Conservation (phyloP, 805 yeast genomes). For the Nakazawaea ishiwadae region DNA sequence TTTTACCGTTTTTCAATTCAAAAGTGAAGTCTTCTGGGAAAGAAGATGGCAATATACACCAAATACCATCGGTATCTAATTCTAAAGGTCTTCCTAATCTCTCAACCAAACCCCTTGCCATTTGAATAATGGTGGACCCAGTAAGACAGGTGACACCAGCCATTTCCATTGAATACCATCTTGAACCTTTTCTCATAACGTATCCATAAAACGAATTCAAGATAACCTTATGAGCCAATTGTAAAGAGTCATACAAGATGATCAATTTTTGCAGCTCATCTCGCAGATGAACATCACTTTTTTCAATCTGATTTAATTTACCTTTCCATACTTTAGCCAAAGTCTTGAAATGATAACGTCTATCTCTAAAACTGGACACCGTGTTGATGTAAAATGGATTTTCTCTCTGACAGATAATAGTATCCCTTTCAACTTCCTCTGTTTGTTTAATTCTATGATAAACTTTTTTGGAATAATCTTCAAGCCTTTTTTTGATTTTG, state of each 20-base stretch:
- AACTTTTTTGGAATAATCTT: constrained; percentile 81
- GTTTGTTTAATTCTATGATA: constrained; percentile 79
- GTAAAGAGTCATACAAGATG: constrained; percentile 89
- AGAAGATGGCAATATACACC: constrained; percentile 94
- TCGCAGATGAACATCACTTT: constrained; percentile 50
- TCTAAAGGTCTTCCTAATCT: constrained; percentile 93
- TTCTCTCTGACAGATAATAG: constrained; percentile 94
- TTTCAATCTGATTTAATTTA: constrained; percentile 52
- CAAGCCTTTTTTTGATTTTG: constrained; percentile 67
- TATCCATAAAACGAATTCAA: constrained; percentile 96
- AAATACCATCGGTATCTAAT: constrained; percentile 97
- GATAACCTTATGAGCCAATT: constrained; percentile 95
- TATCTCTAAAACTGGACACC: constrained; percentile 89
- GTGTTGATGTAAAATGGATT: constrained; percentile 96
- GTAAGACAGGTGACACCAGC: constrained; percentile 98
- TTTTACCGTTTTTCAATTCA: constrained; percentile 72
- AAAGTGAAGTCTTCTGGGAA: constrained; percentile 88
- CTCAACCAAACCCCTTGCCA: constrained; percentile 91
- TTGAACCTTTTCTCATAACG: constrained; percentile 97
- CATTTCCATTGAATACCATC: constrained; percentile 99
- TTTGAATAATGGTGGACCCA: constrained; percentile 96
- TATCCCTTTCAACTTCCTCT: constrained; percentile 82
- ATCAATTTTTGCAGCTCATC: constrained; percentile 96
- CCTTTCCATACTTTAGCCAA: constrained; percentile 93
- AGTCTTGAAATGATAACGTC: constrained; percentile 93